phyloP scores from a whole-genome alignment of 768 basidiomycete genomes.

The Serpula lacrymans region DNA sequence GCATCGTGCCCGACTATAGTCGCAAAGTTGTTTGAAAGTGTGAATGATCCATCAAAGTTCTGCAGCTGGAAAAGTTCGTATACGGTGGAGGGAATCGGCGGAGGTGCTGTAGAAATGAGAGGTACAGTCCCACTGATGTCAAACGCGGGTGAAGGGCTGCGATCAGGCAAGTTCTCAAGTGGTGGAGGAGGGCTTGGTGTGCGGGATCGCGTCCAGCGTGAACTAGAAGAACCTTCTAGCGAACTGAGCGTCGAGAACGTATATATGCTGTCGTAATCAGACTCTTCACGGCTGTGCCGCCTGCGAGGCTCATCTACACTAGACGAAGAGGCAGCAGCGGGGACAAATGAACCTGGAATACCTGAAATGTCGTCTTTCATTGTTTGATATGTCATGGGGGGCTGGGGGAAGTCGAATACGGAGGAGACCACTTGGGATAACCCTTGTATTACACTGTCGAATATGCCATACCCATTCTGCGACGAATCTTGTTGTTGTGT shows the following conservation, averaged over 20 bases:
- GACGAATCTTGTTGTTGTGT: neutral
- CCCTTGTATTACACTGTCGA: conserved; percentile 17
- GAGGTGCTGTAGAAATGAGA: conserved; percentile 2
- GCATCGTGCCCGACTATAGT: conserved; percentile 34
- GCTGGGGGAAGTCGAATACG: conserved; percentile 8
- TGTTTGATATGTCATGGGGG: neutral
- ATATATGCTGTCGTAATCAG: conserved; percentile 26
- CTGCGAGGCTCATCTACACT: neutral
- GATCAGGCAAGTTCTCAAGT: conserved; percentile 23
- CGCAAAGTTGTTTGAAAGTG: conserved; percentile 24
- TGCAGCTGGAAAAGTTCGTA: conserved; percentile 38
- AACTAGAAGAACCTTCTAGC: conserved; percentile 35
- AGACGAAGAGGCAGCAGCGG: conserved; percentile 17
- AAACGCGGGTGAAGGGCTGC: conserved; percentile 30
- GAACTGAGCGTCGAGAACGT: conserved; percentile 51
- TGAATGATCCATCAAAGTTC: conserved; percentile 49
- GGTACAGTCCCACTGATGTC: conserved; percentile 14
- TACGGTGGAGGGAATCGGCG: conserved; percentile 23
- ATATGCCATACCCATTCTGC: conserved; percentile 5
- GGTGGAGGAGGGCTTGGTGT: conserved; percentile 18
- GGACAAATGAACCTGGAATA: neutral
- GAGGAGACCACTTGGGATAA: conserved; percentile 15
- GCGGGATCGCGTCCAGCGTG: conserved; percentile 28
- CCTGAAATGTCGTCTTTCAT: conserved; percentile 15
- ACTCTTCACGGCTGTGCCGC: conserved; percentile 8